Percentiles rank a stretch among this genome's conserved stretches.
Evolutionary conservation across 2,329 filamentous ascomycete species (phyloP).

Genomic region (Pleoardoris graminearum): DNA sequence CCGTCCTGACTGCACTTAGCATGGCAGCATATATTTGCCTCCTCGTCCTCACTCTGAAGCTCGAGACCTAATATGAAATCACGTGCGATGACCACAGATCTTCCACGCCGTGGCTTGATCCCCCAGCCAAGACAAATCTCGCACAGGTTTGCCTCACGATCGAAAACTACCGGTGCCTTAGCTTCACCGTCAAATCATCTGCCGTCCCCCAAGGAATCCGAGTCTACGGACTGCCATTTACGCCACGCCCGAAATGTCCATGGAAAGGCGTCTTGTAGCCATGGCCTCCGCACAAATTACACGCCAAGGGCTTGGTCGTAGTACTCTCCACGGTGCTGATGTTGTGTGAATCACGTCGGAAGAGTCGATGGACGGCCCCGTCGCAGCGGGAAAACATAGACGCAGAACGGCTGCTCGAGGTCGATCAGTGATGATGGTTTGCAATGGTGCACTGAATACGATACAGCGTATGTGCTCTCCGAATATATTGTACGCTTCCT

Average conservation of each 20-base stretch:
- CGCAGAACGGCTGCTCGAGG: background rate
- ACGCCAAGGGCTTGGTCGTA: constrained; percentile 29
- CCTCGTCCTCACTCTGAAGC: constrained; percentile 61
- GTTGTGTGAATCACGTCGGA: constrained; percentile 3
- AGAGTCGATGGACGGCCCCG: background rate
- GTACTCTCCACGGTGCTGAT: constrained; percentile 17
- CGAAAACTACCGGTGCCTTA: too few species aligned
- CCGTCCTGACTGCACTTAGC: constrained; percentile 64
- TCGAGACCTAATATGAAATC: constrained; percentile 33
- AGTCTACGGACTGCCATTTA: constrained; percentile 11
- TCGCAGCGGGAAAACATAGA: background rate
- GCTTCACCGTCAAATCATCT: constrained; percentile 7
- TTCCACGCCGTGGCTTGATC: background rate
- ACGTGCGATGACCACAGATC: background rate
- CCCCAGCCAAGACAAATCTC: background rate
- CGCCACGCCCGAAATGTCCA: constrained; percentile 3
- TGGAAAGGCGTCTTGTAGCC: constrained; percentile 5
- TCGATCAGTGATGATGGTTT: background rate
- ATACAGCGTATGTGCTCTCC: background rate
- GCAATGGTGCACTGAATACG: background rate
- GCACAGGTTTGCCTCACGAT: background rate
- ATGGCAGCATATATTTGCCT: constrained; percentile 64
- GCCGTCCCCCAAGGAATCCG: constrained; percentile 6
- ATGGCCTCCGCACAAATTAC: constrained; percentile 19
- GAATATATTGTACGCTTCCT: background rate